Evolutionary conservation across 371 early-diverging fungal species (phyloP).

Genomic region (Nematocida homosporus): DNA sequence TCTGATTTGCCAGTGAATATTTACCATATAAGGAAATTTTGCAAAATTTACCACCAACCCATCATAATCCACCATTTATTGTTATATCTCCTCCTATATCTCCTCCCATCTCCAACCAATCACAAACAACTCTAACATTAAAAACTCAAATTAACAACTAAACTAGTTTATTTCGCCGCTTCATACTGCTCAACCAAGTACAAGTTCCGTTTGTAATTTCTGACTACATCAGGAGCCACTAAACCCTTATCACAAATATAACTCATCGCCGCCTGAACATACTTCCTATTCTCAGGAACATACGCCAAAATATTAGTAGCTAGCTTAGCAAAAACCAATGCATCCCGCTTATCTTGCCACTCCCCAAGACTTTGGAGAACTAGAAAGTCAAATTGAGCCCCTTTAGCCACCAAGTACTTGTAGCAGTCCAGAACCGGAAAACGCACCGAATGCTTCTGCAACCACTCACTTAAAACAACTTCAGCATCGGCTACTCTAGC

Average conservation of each 20-base stretch:
- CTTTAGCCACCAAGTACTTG: slow-evolving; percentile 58
- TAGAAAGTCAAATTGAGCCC: slow-evolving; percentile 57
- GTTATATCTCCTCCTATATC: too few relatives aligned
- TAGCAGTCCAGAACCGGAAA: slow-evolving; percentile 63
- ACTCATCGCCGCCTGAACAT: slow-evolving; percentile 5
- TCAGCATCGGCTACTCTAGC: slow-evolving; percentile 31
- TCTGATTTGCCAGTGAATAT: too few relatives aligned
- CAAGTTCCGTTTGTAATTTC: slow-evolving; percentile 44
- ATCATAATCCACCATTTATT: too few relatives aligned
- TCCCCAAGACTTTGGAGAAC: slow-evolving; percentile 53
- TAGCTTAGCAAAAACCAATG: slow-evolving; percentile 56
- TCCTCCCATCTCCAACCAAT: too few relatives aligned
- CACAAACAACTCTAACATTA: too few relatives aligned
- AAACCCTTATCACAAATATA: slow-evolving; percentile 40
- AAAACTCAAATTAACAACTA: too few relatives aligned
- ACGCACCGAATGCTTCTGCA: slow-evolving; percentile 19
- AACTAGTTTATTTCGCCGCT: not conserved
- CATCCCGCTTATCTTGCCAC: slow-evolving; percentile 55
- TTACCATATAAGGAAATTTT: too few relatives aligned
- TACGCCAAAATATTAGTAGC: slow-evolving; percentile 61
- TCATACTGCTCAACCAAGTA: not conserved
- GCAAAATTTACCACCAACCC: too few relatives aligned
- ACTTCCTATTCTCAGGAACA: slow-evolving; percentile 48
- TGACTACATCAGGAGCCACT: slow-evolving; percentile 4
- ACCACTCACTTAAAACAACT: slow-evolving; percentile 31